phyloP scores from a whole-genome alignment of 2,329 filamentous ascomycete genomes.

The Paraphoma sp. region DNA sequence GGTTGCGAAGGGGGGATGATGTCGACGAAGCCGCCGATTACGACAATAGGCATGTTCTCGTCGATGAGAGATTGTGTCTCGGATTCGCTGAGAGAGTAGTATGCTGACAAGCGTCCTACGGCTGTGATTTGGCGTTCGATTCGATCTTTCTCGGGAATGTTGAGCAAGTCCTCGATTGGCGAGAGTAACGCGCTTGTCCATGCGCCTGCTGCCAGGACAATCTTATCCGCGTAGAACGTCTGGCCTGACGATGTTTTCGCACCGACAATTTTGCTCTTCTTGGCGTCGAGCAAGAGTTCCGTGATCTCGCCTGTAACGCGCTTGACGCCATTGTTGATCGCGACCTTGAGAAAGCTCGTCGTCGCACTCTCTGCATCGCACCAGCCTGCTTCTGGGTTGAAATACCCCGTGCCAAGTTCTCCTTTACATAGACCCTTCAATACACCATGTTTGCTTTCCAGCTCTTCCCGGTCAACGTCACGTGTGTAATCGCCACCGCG shows the following conservation, averaged over 20 bases:
- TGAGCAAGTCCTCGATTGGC: constrained; percentile 53
- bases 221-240: constrained; percentile 58
- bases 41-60: constrained; percentile 63
- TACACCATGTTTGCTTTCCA: constrained; percentile 51
- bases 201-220: constrained; percentile 64
- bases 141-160: constrained; percentile 54
- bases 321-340: constrained; percentile 53
- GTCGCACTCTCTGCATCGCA: constrained; percentile 58
- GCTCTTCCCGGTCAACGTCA: constrained; percentile 35
- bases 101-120: constrained; percentile 66
- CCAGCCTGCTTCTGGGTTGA: constrained; percentile 62
- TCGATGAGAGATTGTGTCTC: constrained; percentile 52
- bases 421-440: constrained; percentile 37
- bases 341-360: constrained; percentile 52
- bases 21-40: constrained; percentile 56
- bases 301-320: constrained; percentile 54
- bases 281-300: constrained; percentile 52
- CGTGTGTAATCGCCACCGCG: constrained; percentile 49
- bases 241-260: constrained; percentile 57
- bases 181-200: constrained; percentile 63
- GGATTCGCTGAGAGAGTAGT: constrained; percentile 59
- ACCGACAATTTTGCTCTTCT: constrained; percentile 46
- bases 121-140: constrained; percentile 62
- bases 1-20: constrained; percentile 59
- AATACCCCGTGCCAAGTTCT: constrained; percentile 50